These are phyloP conservation scores for Sporothrix brasiliensis DNA, from an alignment of 2,329 filamentous ascomycete species.

Conservation along the genomic window DNA sequence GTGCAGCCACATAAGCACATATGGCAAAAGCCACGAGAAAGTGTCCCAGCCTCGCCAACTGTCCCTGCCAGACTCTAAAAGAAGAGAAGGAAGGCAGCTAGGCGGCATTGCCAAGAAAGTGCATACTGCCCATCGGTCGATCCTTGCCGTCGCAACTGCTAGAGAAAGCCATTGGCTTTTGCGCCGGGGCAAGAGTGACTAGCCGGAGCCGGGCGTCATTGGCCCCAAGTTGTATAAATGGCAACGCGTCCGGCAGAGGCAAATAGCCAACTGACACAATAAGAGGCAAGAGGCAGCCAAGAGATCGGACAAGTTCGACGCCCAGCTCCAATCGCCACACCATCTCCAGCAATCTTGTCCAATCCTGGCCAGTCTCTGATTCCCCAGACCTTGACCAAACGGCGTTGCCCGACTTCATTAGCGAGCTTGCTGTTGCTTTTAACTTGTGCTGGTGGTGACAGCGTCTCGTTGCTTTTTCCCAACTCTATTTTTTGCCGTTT, in stretches of 20 bases:
- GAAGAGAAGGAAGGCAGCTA: slow-evolving; percentile 1
- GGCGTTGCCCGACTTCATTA: slow-evolving; percentile 11
- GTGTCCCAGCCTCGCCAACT: slow-evolving; percentile 2
- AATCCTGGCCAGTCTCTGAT: not conserved
- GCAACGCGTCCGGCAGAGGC: slow-evolving; percentile 3
- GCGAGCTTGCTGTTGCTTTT: not conserved
- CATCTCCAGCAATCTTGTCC: not conserved
- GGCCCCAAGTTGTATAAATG: slow-evolving; percentile 3
- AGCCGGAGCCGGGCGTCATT: not conserved
- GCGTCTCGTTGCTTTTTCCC: not conserved
- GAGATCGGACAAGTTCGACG: not conserved
- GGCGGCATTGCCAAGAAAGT: not conserved
- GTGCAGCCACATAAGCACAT: not conserved
- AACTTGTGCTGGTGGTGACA: not conserved
- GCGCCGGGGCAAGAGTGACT: not conserved
- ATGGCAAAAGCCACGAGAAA: slow-evolving; percentile 10
- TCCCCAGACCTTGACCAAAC: not conserved
- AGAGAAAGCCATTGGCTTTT: not conserved
- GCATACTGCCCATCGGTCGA: not conserved
- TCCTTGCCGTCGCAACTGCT: slow-evolving; percentile 7
- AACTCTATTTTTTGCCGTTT: not conserved
- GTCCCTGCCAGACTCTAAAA: not conserved
- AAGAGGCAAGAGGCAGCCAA: slow-evolving; percentile 15
- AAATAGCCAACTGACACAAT: slow-evolving; percentile 1
- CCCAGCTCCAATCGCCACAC: not conserved